Percentiles rank a stretch among this genome's conserved stretches.
phyloP scores from a whole-genome alignment of 495 filamentous ascomycete genomes.

The Pyrenula aspistea region DNA sequence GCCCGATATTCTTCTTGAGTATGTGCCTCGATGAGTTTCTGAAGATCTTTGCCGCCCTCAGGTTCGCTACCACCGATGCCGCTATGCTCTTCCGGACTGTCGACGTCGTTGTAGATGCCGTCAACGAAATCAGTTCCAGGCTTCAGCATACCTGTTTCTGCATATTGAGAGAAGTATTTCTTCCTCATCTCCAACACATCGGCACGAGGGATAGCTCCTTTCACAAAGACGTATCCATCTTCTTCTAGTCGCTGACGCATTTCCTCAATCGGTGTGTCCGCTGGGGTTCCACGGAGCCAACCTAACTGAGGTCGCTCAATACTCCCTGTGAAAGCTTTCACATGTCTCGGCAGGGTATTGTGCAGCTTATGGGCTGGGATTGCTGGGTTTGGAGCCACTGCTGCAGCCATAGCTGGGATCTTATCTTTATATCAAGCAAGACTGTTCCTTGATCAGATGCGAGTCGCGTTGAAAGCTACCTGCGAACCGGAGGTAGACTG shows the following conservation, averaged over 20 bases:
- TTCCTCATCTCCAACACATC: conserved; percentile 44
- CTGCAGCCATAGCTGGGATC: too few species aligned
- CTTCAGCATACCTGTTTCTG: conserved; percentile 43
- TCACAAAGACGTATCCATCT: conserved; percentile 51
- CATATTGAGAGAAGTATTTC: conserved; percentile 43
- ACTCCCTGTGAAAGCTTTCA: neutral
- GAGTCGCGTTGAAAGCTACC: too few species aligned
- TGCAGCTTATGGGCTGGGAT: too few species aligned
- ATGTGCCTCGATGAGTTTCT: conserved; percentile 43
- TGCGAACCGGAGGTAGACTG: too few species aligned
- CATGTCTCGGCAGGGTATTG: neutral
- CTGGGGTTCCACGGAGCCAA: conserved; percentile 6
- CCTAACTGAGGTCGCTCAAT: conserved; percentile 1
- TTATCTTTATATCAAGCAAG: too few species aligned
- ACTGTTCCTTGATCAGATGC: too few species aligned
- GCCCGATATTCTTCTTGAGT: conserved; percentile 44
- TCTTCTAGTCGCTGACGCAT: conserved; percentile 38
- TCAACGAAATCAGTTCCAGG: conserved; percentile 26
- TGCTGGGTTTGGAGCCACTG: too few species aligned
- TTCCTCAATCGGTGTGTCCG: conserved; percentile 18
- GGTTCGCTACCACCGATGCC: conserved; percentile 44
- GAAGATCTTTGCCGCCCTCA: conserved; percentile 27
- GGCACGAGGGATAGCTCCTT: conserved; percentile 41
- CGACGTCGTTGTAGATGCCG: conserved; percentile 38
- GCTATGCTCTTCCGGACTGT: conserved; percentile 35